phyloP scores from a whole-genome alignment of 371 early-diverging fungal species.

The Syncephalastrum sp. region DNA sequence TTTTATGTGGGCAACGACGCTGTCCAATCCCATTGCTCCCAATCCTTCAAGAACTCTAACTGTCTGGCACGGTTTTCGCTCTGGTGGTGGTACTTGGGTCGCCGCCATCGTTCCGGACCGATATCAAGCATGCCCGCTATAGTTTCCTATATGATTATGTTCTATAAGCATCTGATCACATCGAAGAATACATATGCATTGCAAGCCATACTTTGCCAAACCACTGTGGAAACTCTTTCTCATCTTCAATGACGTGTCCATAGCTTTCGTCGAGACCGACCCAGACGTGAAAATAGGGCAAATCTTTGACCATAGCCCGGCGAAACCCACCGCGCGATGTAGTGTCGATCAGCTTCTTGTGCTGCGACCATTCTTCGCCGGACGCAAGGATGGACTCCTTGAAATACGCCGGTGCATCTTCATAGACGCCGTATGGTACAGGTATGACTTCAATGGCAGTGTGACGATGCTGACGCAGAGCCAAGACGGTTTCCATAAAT shows the following conservation, averaged over 20 bases:
- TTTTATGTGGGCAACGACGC: slow-evolving; percentile 7
- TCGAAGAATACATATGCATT: slow-evolving; percentile 20
- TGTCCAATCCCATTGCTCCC: slow-evolving; percentile 88
- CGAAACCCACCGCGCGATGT: slow-evolving; percentile 65
- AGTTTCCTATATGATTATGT: slow-evolving; percentile 52
- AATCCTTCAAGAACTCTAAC: slow-evolving; percentile 65
- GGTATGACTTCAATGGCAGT: slow-evolving; percentile 91
- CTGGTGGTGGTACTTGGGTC: slow-evolving; percentile 58
- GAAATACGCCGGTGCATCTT: slow-evolving; percentile 85
- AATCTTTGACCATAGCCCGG: slow-evolving; percentile 63
- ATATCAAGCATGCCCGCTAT: slow-evolving; percentile 81
- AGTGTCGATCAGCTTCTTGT: slow-evolving; percentile 87
- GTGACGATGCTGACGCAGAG: slow-evolving; percentile 73
- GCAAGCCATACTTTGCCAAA: slow-evolving; percentile 63
- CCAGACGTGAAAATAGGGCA: slow-evolving; percentile 98
- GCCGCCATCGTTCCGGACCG: slow-evolving; percentile 74
- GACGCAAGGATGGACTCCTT: slow-evolving; percentile 75
- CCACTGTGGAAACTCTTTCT: slow-evolving; percentile 74
- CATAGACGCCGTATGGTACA: slow-evolving; percentile 72
- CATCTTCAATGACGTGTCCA: slow-evolving; percentile 95
- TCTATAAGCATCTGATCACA: slow-evolving; percentile 1
- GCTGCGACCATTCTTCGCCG: slow-evolving; percentile 93
- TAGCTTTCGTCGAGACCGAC: slow-evolving; percentile 82
- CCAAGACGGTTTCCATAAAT: slow-evolving; percentile 88
- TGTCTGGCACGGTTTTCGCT: slow-evolving; percentile 59